Base-by-base conservation (phyloP, 306 rosid genomes). In the Castanea mollissima region DNA sequence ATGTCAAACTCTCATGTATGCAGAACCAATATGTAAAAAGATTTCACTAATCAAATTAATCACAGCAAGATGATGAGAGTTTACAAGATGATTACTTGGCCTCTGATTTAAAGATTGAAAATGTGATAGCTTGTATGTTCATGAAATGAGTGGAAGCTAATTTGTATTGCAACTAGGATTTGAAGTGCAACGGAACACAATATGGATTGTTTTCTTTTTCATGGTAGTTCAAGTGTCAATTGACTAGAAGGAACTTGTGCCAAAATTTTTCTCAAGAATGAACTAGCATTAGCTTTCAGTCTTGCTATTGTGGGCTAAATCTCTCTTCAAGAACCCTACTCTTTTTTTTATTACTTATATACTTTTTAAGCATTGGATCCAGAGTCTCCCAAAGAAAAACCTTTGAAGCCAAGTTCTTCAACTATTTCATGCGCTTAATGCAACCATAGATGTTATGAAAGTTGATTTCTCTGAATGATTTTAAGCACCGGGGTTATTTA, bases 401-500 rank as follows among this genome's bases (percentile, higher is more conserved):
- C n/a, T 63, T 58, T 69, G 68, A 54, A 67, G 71, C 55, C 57
- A 80, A 20, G 55, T 71, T 57, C 62, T 74, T 73, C 75, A 76
- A 58, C 4, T 57, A 34, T 69, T 68, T 31, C 6, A 16, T 31
- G 20, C 72, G 19, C 12, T 67, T 38, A 59, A 19, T 68, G 74
- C 49, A 51, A 59, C 27, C 41, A 72, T n/a, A 19, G 25, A 81
- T 46, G 65, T 2, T 69, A 69, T 60, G 56, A 31, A 52, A 54
- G 23, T 35, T 67, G 69, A 75, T 59, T 77, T 78, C 65, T 52
- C 54, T 79, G 75, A 74, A 72, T 83, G 34, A 63, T 41, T 58
- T 60, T 34, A 46, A 65, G 76, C 41, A 55, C 55, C 55, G 4
- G 21, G 29, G 25, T 23, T 29, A 80, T 51, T 75, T 71, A 52